phyloP scores from a whole-genome alignment of 2,329 filamentous ascomycete species.

The Byssoonygena ceratinophila region DNA sequence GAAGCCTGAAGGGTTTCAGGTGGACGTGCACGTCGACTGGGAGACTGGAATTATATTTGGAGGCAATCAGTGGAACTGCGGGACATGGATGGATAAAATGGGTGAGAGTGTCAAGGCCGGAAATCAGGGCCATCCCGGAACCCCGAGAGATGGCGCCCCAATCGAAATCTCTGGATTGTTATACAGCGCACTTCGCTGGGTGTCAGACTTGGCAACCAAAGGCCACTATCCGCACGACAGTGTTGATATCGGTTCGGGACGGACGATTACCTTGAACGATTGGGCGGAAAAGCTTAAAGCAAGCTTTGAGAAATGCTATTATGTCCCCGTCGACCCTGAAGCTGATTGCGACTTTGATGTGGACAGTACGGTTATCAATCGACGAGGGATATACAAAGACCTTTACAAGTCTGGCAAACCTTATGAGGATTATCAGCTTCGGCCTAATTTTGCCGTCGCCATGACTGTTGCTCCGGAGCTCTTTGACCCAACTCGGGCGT shows the following conservation, averaged over 20 bases:
- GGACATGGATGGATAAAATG: constrained; percentile 99
- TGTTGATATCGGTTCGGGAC: constrained; percentile 56
- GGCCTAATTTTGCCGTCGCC: constrained; percentile 85
- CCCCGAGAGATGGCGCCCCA: constrained; percentile 90
- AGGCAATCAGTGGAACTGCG: constrained; percentile 88
- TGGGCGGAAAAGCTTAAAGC: constrained; percentile 73
- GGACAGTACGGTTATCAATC: constrained; percentile 68
- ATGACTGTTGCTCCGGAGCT: constrained; percentile 89
- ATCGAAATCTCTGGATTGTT: constrained; percentile 89
- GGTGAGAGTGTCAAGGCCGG: constrained; percentile 87
- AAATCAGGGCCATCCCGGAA: constrained; percentile 87
- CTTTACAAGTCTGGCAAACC: constrained; percentile 87
- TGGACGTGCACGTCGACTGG: constrained; percentile 87
- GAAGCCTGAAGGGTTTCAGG: constrained; percentile 82
- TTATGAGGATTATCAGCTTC: constrained; percentile 94
- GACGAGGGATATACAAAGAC: constrained; percentile 96
- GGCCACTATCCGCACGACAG: constrained; percentile 63
- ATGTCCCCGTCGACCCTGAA: constrained; percentile 57
- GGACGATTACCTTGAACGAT: constrained; percentile 56
- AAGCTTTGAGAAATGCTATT: constrained; percentile 91
- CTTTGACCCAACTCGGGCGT: constrained; percentile 67
- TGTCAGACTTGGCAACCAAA: constrained; percentile 54
- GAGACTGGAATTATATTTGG: constrained; percentile 81
- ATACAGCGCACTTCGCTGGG: constrained; percentile 81
- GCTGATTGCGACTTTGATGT: constrained; percentile 72